phyloP scores from a whole-genome alignment of 371 early-diverging fungal genomes.

The Rhizopus microsporus region DNA sequence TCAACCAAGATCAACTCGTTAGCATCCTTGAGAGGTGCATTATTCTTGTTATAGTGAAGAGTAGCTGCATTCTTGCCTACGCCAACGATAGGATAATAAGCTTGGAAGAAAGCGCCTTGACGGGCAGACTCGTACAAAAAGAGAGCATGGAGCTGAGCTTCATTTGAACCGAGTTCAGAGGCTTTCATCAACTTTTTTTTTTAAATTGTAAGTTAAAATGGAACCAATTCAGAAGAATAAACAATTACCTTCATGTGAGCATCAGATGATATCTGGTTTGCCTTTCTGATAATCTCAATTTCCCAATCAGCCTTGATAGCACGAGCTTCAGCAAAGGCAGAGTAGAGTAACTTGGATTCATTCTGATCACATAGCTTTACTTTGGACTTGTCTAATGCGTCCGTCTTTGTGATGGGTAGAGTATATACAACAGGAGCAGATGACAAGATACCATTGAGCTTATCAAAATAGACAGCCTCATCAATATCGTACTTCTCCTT shows the following conservation, averaged over 20 bases:
- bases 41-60: conserved; percentile 85
- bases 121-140: conserved; percentile 76
- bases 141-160: conserved; percentile 73
- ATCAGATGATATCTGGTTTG: conserved; percentile 73
- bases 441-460: conserved; percentile 22
- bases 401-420: conserved; percentile 29
- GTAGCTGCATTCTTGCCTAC: conserved; percentile 77
- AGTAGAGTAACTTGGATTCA: conserved; percentile 38
- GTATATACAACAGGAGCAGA: conserved; percentile 42
- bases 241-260: conserved; percentile 68
- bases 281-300: conserved; percentile 72
- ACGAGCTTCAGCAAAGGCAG: conserved; percentile 77
- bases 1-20: conserved; percentile 77
- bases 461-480: conserved; percentile 54
- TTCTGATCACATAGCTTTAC: conserved; percentile 29
- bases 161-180: conserved; percentile 60
- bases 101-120: conserved; percentile 74
- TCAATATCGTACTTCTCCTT: conserved; percentile 64
- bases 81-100: conserved; percentile 88
- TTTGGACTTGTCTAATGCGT: not conserved
- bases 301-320: conserved; percentile 79
- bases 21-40: conserved; percentile 43
- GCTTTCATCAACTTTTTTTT: conserved; percentile 64
- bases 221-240: too few species aligned
- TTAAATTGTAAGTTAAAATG: not conserved